Evolutionary conservation across 192 early-diverging fungal genomes (phyloP).

Genomic region (Gamsiella multidivaricata): DNA sequence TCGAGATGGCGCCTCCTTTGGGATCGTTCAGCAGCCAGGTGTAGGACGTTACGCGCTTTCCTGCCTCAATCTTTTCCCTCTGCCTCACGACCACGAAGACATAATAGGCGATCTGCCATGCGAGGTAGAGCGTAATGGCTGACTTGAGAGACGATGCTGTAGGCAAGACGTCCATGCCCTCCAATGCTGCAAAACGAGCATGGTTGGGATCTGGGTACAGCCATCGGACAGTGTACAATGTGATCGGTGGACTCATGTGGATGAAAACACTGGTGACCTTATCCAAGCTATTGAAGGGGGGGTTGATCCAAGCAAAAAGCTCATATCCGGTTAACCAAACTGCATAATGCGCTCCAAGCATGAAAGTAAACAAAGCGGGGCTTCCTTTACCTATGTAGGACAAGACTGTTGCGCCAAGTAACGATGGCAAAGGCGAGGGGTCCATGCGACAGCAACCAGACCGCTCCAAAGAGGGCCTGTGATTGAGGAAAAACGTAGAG

Average conservation of each 20-base stretch:
- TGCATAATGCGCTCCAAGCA: too few species aligned
- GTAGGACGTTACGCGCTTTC: constrained; percentile 66
- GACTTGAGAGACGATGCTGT: constrained; percentile 17
- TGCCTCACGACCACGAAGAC: constrained; percentile 38
- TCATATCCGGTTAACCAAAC: too few species aligned
- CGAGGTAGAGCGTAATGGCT: constrained; percentile 42
- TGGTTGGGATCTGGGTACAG: constrained; percentile 54
- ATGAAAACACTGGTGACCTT: constrained; percentile 75
- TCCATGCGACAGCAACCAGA: constrained; percentile 65
- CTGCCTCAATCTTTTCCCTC: constrained; percentile 40
- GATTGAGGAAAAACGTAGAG: constrained; percentile 64
- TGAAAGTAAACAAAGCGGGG: too few species aligned
- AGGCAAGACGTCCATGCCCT: constrained; percentile 42
- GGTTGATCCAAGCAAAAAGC: too few species aligned
- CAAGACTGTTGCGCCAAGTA: constrained; percentile 64
- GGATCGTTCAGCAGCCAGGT: constrained; percentile 70
- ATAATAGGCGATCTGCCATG: constrained; percentile 47
- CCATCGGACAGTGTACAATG: constrained; percentile 71
- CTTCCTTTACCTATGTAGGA: constrained; percentile 59
- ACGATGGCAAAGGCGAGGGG: constrained; percentile 76
- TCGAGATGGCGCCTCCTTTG: constrained; percentile 51
- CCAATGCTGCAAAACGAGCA: constrained; percentile 59
- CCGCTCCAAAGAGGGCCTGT: constrained; percentile 37
- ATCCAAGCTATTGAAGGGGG: constrained; percentile 65
- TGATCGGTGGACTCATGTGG: constrained; percentile 71